Evolutionary conservation across 371 early-diverging fungal genomes (phyloP).

Genomic region (Enteropsectra breve): DNA sequence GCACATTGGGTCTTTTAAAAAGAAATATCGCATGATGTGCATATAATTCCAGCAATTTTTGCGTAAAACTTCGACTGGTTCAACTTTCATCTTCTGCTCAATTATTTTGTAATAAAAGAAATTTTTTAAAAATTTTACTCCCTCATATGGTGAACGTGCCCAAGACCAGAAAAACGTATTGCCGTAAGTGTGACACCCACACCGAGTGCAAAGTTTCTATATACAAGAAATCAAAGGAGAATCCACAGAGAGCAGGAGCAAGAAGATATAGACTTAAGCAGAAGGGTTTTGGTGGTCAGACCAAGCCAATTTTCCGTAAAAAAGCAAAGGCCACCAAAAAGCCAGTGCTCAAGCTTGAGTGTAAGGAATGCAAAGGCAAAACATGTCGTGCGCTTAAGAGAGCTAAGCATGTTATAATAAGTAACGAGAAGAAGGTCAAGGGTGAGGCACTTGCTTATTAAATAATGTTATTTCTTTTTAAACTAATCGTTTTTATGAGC

Average conservation of each 20-base stretch:
- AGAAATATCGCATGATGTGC: no score
- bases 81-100: not conserved
- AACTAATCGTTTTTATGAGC: no score
- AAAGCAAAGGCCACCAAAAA: conserved; percentile 76
- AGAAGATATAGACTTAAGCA: conserved; percentile 73
- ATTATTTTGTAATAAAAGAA: conserved; percentile 3
- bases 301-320: conserved; percentile 79
- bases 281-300: conserved; percentile 89
- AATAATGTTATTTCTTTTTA: conserved; percentile 42
- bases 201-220: conserved; percentile 93
- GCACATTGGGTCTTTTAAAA: no score
- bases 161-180: conserved; percentile 88
- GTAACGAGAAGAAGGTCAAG: conserved; percentile 86
- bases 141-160: conserved; percentile 76
- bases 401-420: conserved; percentile 97
- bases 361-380: conserved; percentile 90
- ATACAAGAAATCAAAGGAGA: conserved; percentile 96
- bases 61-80: no score
- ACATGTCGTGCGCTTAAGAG: conserved; percentile 82
- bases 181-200: conserved; percentile 92
- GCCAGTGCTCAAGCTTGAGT: conserved; percentile 90
- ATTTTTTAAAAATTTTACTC: conserved; percentile 31
- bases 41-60: no score
- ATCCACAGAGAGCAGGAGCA: conserved; percentile 84
- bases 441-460: conserved; percentile 60